Conservation (phyloP, 768 basidiomycete genomes). For the Asterophora parasitica region DNA sequence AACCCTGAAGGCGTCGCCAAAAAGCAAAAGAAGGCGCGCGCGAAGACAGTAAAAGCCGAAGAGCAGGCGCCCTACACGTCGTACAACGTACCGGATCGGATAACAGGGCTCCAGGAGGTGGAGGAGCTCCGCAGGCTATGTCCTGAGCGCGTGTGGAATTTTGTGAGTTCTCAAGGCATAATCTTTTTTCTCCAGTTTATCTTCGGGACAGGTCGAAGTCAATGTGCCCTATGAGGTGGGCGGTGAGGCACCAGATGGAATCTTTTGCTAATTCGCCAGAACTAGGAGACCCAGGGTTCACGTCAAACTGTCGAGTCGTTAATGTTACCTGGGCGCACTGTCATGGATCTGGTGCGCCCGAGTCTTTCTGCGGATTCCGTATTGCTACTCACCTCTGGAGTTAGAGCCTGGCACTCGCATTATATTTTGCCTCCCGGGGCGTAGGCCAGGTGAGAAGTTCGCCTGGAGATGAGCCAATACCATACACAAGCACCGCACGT, state of each 20-base stretch:
- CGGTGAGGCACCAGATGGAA: background rate
- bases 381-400: background rate
- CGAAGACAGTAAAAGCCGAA: constrained; percentile 14
- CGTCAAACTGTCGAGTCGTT: constrained; percentile 54
- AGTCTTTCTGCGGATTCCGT: background rate
- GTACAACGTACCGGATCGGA: constrained; percentile 87
- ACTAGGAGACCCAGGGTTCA: constrained; percentile 62
- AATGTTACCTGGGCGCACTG: constrained; percentile 77
- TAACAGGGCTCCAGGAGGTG: constrained; percentile 73
- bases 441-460: constrained; percentile 49
- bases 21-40: constrained; percentile 32
- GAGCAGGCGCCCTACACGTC: constrained; percentile 17
- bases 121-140: constrained; percentile 75
- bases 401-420: constrained; percentile 86
- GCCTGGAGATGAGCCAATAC: constrained; percentile 29
- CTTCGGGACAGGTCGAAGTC: constrained; percentile 61
- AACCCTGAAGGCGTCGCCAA: constrained; percentile 42
- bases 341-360: constrained; percentile 82
- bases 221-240: constrained; percentile 74
- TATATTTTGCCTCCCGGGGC: constrained; percentile 91
- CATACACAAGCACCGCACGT: constrained; percentile 70
- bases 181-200: constrained; percentile 7
- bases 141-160: constrained; percentile 83
- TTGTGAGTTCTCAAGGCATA: constrained; percentile 44
- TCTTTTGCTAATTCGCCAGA: background rate